Percentiles rank a stretch among this genome's conserved stretches.
Evolutionary conservation across 108 stramenopile species (phyloP).

Genomic region (Cyclotella kingstonii): DNA sequence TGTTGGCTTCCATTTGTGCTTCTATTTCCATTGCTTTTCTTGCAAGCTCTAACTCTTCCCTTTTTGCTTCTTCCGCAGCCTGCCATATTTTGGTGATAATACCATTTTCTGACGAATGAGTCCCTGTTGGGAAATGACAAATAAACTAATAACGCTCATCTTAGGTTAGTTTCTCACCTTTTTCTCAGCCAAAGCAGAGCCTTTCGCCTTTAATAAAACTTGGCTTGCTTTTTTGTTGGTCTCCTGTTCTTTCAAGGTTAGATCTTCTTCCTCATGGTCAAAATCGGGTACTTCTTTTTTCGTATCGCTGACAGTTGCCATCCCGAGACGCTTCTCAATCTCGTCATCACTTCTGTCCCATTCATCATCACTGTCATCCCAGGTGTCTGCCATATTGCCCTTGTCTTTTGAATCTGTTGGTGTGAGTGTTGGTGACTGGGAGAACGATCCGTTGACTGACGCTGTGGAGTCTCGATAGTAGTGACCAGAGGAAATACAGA

Average conservation of each 20-base stretch:
- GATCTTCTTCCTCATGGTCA: slow-evolving; percentile 87
- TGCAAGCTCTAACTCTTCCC: slow-evolving; percentile 78
- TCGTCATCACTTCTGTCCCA: slow-evolving; percentile 86
- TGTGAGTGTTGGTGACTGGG: neutral
- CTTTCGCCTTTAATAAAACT: slow-evolving; percentile 69
- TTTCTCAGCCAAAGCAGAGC: slow-evolving; percentile 79
- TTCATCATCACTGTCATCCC: slow-evolving; percentile 89
- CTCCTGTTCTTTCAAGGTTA: slow-evolving; percentile 81
- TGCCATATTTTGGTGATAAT: neutral
- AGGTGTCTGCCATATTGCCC: slow-evolving; percentile 69
- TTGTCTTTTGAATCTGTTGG: neutral
- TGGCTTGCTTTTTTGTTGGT: slow-evolving; percentile 40
- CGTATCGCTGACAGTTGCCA: slow-evolving; percentile 39
- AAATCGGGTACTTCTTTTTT: slow-evolving; percentile 47
- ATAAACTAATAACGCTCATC: neutral
- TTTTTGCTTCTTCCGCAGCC: slow-evolving; percentile 56
- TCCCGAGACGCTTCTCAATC: slow-evolving; percentile 69
- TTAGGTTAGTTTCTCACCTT: slow-evolving; percentile 26
- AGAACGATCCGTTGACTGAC: neutral
- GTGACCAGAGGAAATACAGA: too few relatives aligned
- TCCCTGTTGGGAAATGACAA: neutral
- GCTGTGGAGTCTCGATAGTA: neutral
- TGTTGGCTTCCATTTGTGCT: slow-evolving; percentile 83
- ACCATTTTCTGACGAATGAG: too few relatives aligned
- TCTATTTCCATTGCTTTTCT: slow-evolving; percentile 83